A percentile compares a stretch with the other conserved stretches of the same genome.
Conservation (phyloP, 2,329 filamentous ascomycete species). For the Fusarium fujikuroi region DNA sequence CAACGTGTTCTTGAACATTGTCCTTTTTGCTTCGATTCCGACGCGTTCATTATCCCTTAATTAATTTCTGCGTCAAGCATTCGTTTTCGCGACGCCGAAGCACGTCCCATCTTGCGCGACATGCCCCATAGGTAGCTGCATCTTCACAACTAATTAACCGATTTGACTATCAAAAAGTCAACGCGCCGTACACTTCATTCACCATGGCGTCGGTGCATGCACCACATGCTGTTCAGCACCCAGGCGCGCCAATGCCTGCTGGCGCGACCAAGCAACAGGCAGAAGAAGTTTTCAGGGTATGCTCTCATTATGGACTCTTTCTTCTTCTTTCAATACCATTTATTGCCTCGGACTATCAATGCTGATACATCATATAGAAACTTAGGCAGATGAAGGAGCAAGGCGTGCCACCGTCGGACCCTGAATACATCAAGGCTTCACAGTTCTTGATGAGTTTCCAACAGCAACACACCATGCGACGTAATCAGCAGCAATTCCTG, state of each 20-base stretch:
- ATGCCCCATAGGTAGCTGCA: conserved; percentile 52
- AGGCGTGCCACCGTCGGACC: conserved; percentile 83
- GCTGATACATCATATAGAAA: conserved; percentile 66
- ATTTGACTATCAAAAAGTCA: conserved; percentile 39
- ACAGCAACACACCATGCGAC: conserved; percentile 68
- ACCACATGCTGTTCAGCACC: conserved; percentile 74
- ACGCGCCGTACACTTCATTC: conserved; percentile 42
- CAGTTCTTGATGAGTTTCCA: conserved; percentile 79
- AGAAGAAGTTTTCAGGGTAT: conserved; percentile 77
- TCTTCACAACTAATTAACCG: conserved; percentile 39
- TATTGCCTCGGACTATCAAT: background rate
- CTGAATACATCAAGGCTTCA: conserved; percentile 86
- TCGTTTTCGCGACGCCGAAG: conserved; percentile 44
- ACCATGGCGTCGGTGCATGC: conserved; percentile 85
- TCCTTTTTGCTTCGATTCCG: conserved; percentile 33
- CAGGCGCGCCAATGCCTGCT: conserved; percentile 69
- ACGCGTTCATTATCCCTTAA: conserved; percentile 43
- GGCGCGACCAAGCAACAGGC: conserved; percentile 81
- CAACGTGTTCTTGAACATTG: conserved; percentile 31
- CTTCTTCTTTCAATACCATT: background rate
- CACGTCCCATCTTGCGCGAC: conserved; percentile 42
- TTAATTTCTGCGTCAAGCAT: conserved; percentile 27
- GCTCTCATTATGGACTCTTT: conserved; percentile 40
- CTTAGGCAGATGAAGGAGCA: conserved; percentile 88
- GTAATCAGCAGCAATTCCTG: conserved; percentile 56